Base-by-base conservation (phyloP, 2,329 filamentous ascomycete genomes). In the Macrophomina tecta region DNA sequence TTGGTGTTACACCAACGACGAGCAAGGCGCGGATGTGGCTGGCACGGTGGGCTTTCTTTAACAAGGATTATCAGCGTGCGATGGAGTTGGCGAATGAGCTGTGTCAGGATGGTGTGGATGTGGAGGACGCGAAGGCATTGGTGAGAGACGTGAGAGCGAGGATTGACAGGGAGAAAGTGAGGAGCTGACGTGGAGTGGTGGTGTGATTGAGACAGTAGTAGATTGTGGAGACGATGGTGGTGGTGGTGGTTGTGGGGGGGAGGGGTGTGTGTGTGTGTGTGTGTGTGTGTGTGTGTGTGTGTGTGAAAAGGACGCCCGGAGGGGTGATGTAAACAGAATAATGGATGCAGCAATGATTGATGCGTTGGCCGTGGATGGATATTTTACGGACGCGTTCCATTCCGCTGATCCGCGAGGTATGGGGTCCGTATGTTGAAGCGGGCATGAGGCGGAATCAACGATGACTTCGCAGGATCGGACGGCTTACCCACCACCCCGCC, bases 11-110 rank as follows among this genome's bases (percentile, higher is more conserved):
- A 6, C 89, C 90, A 4, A 93, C 94, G 18, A 99, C 95, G 7
- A 95, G 91, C 72, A 96, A 93, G 75, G 95, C 95, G 6, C 87
- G 95, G 28, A 88, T 97, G 84, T 99, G 95, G 95, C 87, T 99
- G 66, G 95, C 95, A 16, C 88, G 89, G 66, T 91, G 90, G 81
- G 91, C 93, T 12, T 91, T 97, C 81, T 85, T 87, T 45, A 87
- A 86, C 11, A 89, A 89, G 46, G 93, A 97, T 77, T 92, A 92
- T 72, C 83, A 85, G 38, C 86, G 91, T 23, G 92, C 93, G 4
- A 91, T 91, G 79, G 88, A 92, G 69, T 82, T 98, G 49, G 94
- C 93, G 0, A 93, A 90, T 69, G 95, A 99, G 79, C 82, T 99
- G 53, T 97, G 94, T 76, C 93, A 97, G 79, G 95, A 99, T 78